A percentile compares a stretch with the other conserved stretches of the same genome.
phyloP scores from a whole-genome alignment of 202 grass and related monocot genomes.

The Digitaria exilis region DNA sequence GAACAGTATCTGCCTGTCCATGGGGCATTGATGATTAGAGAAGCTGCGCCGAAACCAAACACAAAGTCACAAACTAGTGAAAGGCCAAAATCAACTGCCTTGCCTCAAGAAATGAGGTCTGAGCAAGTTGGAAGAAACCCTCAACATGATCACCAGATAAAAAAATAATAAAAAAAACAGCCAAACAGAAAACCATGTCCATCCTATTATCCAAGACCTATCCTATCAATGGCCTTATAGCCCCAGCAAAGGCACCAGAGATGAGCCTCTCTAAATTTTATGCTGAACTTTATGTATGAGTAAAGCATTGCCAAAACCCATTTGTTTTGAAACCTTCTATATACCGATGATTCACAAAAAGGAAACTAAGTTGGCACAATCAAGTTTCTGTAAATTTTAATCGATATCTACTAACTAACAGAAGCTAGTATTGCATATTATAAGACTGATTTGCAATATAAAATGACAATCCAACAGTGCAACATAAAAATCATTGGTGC shows the following conservation, averaged over 20 bases:
- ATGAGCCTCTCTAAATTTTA: too few species aligned
- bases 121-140: neutral
- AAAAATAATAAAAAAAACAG: neutral
- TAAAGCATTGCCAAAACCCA: neutral
- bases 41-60: neutral
- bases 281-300: neutral
- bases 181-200: neutral
- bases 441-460: too few species aligned
- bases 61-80: neutral
- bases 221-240: neutral
- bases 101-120: neutral
- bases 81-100: neutral
- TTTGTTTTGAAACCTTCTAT: neutral
- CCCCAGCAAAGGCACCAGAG: neutral
- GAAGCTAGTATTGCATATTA: too few species aligned
- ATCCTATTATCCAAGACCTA: neutral
- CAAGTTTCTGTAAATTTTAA: slow-evolving; percentile 56
- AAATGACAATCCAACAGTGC: too few species aligned
- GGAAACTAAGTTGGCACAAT: slow-evolving; percentile 76
- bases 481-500: too few species aligned
- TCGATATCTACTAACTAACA: neutral
- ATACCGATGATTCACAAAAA: slow-evolving; percentile 22
- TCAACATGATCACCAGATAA: neutral
- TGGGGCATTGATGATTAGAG: neutral
- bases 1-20: neutral